Evolutionary conservation across 2,329 filamentous ascomycete species (phyloP), one percentile per base, ranked within the genome.

Genomic region (Tolypocladium sp.): DNA sequence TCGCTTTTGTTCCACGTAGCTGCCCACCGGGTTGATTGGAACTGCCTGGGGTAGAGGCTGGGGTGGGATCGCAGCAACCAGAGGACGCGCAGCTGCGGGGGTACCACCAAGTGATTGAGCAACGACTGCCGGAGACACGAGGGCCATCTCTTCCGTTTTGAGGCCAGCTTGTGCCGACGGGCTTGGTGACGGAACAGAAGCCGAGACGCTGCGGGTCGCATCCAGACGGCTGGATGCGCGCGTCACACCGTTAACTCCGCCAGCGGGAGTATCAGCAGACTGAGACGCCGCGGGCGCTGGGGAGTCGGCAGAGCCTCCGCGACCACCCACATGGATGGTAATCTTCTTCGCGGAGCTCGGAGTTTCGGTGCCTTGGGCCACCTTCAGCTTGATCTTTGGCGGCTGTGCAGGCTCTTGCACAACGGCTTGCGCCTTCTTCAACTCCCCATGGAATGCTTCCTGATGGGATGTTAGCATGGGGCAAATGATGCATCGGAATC

Each of bases 311-410:
- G 77, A 78, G 65, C 75, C 83, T 57, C 78, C 79, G 66, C 82
- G 82, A 44, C 80, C 82, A 65, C 84, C 86, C 58, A 91, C 82
- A 63, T 87, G 87, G 55, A 91, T 83, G 25, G 87, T 92, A 59
- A 93, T 86, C 70, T 85, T 89, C 71, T 86, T 86, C 10, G 78
- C 71, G 60, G 76, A 72, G 51, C 67, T 65, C 1, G 81, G 72
- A 12, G 76, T 74, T 37, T 82, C 78, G 37, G 72, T 68, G 30
- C 72, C 71, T 51, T 77, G 74, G 6, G 82, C 79, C 68, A 91
- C 82, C 71, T 90, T 92, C 59, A 96, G 79, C 73, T 92, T 95
- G 67, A 95, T 89, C 69, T 91, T 91, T 41, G 89, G 84, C 66
- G 89, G 84, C 66, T 87, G 84, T 1, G 82, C 77, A 17, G 91